Evolutionary conservation across 305 asterid species (phyloP), one percentile per base, ranked within the genome.

Genomic region (Euphrasia arctica): DNA sequence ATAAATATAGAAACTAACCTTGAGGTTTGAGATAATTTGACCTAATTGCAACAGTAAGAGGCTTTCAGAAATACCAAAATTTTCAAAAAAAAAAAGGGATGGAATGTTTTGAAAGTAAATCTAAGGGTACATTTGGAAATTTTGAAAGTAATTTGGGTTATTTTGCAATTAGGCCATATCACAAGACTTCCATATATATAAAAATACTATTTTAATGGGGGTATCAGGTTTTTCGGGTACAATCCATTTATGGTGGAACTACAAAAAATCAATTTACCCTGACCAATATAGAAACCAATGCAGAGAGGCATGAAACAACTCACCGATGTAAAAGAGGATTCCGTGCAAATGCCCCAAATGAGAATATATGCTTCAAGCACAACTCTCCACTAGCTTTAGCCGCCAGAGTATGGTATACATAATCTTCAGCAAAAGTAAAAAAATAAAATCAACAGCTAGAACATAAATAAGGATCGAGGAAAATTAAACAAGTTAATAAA

Each of bases 371-470:
- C 65, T 85, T 88, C 62, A 88, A 74, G 73, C 96, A 88, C 74
- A 88, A 75, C 73, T 88, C 96, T 67, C 96, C 96, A 51, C 96
- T 88, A 9, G 85, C 83, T 77, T 83, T 88, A 62, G 96, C 94
- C 4, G 91, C 96, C 70, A 83, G 76, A 45, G 89, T 85, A 66
- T 88, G 96, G 70, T 88, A 88, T n/a, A 69, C 79, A 70, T 88
- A 88, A 80, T 85, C 96, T 88, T 63, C 70, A 65, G 77, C 49
- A 28, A 54, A 2, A 18, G 2, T 1, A 11, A 10, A 11, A 49
- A 14, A 28, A 64, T 59, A 74, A 10, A 49, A 43, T 41, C 4
- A 10, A 51, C 27, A 48, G 64, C 78, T 32, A 80, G 78, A 48
- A 59, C 62, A 42, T 45, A 49, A 62, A 41, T 56, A 12, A 9